phyloP scores from a whole-genome alignment of 306 rosid genomes.

The Parietaria judaica region DNA sequence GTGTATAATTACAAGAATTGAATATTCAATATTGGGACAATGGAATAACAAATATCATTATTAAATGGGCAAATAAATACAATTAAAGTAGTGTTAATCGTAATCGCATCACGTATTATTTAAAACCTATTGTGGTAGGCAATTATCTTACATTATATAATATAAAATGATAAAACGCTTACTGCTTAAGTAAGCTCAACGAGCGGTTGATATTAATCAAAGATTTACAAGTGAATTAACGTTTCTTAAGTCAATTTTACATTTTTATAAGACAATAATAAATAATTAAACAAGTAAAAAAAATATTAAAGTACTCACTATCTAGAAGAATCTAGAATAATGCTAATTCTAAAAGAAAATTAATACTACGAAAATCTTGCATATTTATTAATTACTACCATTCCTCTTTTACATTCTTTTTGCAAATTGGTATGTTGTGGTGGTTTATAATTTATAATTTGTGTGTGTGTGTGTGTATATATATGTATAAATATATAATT shows the following conservation, averaged over 20 bases:
- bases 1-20: no score
- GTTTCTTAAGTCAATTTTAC: not conserved
- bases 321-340: not conserved
- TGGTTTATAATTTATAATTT: no score
- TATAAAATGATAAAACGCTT: not conserved
- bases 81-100: not conserved
- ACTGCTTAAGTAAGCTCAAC: not conserved
- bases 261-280: not conserved
- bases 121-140: not conserved
- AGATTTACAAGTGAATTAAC: no score
- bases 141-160: not conserved
- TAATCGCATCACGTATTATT: not conserved
- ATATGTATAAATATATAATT: no score
- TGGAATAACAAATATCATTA: not conserved
- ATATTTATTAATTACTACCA: no score
- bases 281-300: not conserved
- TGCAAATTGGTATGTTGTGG: no score
- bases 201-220: not conserved
- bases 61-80: not conserved
- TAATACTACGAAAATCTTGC: no score
- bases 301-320: no score
- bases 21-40: not conserved
- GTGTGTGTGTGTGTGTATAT: no score
- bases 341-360: slow-evolving; percentile 7
- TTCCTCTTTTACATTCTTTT: no score